These are phyloP conservation scores for Arthrinium puccinioides DNA, from an alignment of 2,329 filamentous ascomycete genomes.

Conservation along the genomic window DNA sequence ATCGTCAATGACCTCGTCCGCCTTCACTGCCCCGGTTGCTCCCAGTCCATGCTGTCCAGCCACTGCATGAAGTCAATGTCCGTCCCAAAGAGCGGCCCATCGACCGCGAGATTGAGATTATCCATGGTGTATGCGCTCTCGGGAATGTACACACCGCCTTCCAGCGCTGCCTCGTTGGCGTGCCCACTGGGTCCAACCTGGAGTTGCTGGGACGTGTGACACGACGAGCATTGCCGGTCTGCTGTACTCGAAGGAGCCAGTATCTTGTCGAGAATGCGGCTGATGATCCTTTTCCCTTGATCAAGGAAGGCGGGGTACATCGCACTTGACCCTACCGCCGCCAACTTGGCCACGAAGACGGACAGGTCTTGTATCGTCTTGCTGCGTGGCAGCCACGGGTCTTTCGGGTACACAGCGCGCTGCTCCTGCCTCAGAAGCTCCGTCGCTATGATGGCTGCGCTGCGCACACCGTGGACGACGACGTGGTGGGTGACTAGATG, in stretches of 20 bases:
- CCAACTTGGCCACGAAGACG: conserved; percentile 25
- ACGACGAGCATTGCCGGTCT: conserved; percentile 8
- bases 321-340: no score
- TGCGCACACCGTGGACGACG: conserved; percentile 23
- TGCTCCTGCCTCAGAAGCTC: conserved; percentile 28
- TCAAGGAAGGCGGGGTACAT: conserved; percentile 17
- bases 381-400: conserved; percentile 25
- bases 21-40: conserved; percentile 11
- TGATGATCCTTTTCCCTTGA: conserved; percentile 26
- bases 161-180: no score
- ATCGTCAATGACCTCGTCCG: no score
- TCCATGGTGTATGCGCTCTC: conserved; percentile 13
- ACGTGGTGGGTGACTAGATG: conserved; percentile 21
- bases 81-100: conserved; percentile 20
- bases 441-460: conserved; percentile 26
- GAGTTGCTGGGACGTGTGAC: conserved; percentile 6
- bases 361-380: conserved; percentile 28
- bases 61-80: conserved; percentile 27
- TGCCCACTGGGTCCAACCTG: no score
- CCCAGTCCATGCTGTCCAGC: conserved; percentile 27
- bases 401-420: conserved; percentile 22
- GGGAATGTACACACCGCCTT: conserved; percentile 11
- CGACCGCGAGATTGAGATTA: conserved; percentile 19
- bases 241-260: conserved; percentile 17
- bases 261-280: conserved; percentile 26